A percentile compares a stretch with the other conserved stretches of the same genome.
Conservation (phyloP, 73 alveolate species). For the Uronychia setigera region DNA sequence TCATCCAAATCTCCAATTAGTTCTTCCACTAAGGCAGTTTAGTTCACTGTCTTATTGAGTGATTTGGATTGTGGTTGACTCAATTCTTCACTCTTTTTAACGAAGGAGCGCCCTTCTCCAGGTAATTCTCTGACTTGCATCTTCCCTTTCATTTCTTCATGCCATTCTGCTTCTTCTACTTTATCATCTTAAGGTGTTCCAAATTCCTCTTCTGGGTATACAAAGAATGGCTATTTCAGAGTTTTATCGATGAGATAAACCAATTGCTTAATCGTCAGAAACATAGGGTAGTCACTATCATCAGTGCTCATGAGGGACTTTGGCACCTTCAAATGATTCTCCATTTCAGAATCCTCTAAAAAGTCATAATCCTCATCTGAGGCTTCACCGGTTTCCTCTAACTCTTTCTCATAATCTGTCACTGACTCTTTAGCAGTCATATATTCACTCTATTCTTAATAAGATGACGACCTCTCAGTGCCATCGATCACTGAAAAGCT, state of each 20-base stretch:
- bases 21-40: background rate
- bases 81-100: background rate
- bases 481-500: no score
- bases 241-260: conserved; percentile 84
- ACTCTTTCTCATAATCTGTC: no score
- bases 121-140: conserved; percentile 67
- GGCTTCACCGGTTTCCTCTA: background rate
- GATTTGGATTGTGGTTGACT: background rate
- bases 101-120: conserved; percentile 7
- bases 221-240: conserved; percentile 77
- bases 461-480: conserved; percentile 10
- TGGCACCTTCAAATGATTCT: conserved; percentile 61
- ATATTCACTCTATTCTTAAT: conserved; percentile 19
- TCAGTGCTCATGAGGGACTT: conserved; percentile 53
- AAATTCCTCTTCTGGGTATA: conserved; percentile 50
- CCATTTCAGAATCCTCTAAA: conserved; percentile 63
- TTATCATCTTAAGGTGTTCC: conserved; percentile 61
- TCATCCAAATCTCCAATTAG: background rate
- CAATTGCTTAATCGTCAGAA: conserved; percentile 75
- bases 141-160: conserved; percentile 74
- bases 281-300: conserved; percentile 79
- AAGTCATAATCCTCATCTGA: conserved; percentile 44
- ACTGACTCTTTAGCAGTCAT: conserved; percentile 12
- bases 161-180: conserved; percentile 78
- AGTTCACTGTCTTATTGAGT: no score